A percentile compares a stretch with the other conserved stretches of the same genome.
Evolutionary conservation across 495 filamentous ascomycete species (phyloP).

Genomic region (Achaetomiella virescens): DNA sequence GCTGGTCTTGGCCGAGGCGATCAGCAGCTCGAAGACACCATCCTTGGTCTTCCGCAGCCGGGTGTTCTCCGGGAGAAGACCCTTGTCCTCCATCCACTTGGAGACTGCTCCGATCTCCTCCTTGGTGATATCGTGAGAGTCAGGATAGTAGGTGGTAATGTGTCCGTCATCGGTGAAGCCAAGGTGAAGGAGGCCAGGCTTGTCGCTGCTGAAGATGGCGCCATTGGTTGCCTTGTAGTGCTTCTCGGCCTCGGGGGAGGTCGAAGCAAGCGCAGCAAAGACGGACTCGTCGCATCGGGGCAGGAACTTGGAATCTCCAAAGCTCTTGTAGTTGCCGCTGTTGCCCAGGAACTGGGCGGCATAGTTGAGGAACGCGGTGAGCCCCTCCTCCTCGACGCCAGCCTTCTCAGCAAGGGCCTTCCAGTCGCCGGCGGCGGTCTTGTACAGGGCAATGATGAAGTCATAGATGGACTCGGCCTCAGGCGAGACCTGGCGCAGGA

Average conservation of each 20-base stretch:
- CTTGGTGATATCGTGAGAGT: constrained; percentile 78
- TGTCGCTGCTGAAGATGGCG: constrained; percentile 66
- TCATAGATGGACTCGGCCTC: constrained; percentile 90
- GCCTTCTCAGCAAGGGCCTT: constrained; percentile 60
- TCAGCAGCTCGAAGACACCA: constrained; percentile 71
- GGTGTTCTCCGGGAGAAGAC: constrained; percentile 74
- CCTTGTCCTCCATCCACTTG: constrained; percentile 68
- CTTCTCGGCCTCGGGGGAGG: constrained; percentile 52
- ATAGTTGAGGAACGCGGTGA: constrained; percentile 79
- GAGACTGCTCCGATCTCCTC: constrained; percentile 69
- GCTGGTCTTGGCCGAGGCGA: constrained; percentile 60
- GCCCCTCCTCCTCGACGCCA: constrained; percentile 59
- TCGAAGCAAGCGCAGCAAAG: constrained; percentile 65
- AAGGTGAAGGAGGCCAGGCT: constrained; percentile 68
- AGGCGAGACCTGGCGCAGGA: constrained; percentile 80
- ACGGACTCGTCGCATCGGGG: constrained; percentile 63
- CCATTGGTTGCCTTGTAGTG: constrained; percentile 64
- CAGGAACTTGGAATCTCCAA: constrained; percentile 92
- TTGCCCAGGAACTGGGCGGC: constrained; percentile 86
- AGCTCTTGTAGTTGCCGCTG: constrained; percentile 90
- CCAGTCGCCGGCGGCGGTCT: constrained; percentile 73
- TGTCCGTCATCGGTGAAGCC: constrained; percentile 80
- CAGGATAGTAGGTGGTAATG: constrained; percentile 87
- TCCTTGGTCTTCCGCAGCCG: constrained; percentile 67
- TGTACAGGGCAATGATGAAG: constrained; percentile 76